Conservation (phyloP, 2,329 filamentous ascomycete species). For the Calonectria hawksworthii region DNA sequence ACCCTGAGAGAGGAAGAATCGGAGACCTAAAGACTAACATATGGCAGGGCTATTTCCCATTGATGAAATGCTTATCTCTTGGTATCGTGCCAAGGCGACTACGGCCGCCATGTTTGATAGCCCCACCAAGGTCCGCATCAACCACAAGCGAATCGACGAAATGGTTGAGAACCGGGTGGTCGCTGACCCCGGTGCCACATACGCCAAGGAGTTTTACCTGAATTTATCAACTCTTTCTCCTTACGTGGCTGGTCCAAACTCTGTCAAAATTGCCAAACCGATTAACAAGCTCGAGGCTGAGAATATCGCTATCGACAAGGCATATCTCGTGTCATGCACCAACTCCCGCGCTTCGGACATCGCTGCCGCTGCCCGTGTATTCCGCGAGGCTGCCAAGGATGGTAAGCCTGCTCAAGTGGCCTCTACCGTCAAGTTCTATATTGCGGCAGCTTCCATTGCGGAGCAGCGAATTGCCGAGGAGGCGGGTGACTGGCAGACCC, state of each 20-base stretch:
- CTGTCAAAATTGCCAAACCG: constrained; percentile 88
- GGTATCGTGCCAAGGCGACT: constrained; percentile 84
- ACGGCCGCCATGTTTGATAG: constrained; percentile 72
- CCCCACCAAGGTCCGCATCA: constrained; percentile 72
- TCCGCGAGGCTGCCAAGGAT: constrained; percentile 80
- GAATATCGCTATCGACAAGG: constrained; percentile 84
- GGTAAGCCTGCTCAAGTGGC: constrained; percentile 79
- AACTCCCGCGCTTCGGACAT: constrained; percentile 88
- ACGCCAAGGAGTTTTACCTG: constrained; percentile 86
- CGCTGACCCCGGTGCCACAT: constrained; percentile 83
- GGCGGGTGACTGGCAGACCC: constrained; percentile 85
- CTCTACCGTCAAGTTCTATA: constrained; percentile 85
- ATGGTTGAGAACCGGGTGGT: constrained; percentile 75
- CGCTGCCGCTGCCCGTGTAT: constrained; percentile 82
- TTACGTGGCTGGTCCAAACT: constrained; percentile 89
- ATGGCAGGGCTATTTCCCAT: constrained; percentile 77
- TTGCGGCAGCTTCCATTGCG: constrained; percentile 84
- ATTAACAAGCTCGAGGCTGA: constrained; percentile 79
- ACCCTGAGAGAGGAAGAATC: not conserved
- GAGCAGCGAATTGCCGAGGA: constrained; percentile 86
- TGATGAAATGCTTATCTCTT: constrained; percentile 77
- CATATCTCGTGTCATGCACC: constrained; percentile 91
- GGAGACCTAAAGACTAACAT: not conserved
- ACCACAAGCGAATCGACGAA: constrained; percentile 79
- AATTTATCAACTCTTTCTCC: constrained; percentile 88